Percentiles rank a stretch among this genome's conserved stretches.
These are phyloP conservation scores for Fomitiporia mediterranea DNA, from an alignment of 1,284 basidiomycete species.

Conservation along the genomic window DNA sequence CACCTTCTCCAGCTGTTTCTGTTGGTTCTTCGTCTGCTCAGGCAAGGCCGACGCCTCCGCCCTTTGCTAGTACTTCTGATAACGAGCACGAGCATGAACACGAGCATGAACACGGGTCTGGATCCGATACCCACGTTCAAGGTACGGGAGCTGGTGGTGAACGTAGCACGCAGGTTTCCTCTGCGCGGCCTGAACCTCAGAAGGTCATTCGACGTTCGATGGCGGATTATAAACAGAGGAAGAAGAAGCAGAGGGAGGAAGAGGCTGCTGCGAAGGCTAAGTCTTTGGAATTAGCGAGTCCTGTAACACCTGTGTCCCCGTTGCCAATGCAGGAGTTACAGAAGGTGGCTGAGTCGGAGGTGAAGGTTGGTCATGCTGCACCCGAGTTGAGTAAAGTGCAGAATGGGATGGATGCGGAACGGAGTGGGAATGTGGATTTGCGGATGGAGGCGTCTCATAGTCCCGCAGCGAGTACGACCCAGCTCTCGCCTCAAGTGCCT, in stretches of 20 bases:
- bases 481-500: too few relatives aligned
- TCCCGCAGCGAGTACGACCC: too few relatives aligned
- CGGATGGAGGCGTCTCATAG: background rate
- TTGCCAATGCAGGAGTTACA: background rate
- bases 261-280: constrained; percentile 29
- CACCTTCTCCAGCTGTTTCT: constrained; percentile 5
- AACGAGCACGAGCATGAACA: background rate
- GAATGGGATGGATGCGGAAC: background rate
- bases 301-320: background rate
- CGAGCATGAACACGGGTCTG: background rate
- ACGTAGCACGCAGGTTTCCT: background rate
- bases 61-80: background rate
- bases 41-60: background rate
- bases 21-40: constrained; percentile 1
- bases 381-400: background rate
- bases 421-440: background rate
- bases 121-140: background rate
- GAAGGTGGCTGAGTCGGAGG: background rate
- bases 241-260: constrained; percentile 41
- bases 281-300: constrained; percentile 2
- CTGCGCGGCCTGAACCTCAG: background rate
- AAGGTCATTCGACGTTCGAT: constrained; percentile 12
- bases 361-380: background rate
- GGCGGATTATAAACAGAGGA: constrained; percentile 40
- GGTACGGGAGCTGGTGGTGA: background rate